phyloP scores from a whole-genome alignment of 2,329 filamentous ascomycete genomes.

The Tricladium varicosporioides region DNA sequence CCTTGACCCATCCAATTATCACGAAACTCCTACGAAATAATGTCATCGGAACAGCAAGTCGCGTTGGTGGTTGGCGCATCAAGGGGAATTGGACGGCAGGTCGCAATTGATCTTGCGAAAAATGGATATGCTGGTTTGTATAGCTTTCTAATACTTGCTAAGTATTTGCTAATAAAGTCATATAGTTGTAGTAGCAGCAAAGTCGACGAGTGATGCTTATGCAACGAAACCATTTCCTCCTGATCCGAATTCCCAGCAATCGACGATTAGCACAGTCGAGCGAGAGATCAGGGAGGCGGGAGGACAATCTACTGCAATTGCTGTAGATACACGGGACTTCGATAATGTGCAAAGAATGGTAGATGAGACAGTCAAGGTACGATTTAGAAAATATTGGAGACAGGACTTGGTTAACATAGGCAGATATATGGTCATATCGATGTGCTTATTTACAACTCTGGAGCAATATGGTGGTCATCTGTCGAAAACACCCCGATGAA shows the following conservation, averaged over 20 bases:
- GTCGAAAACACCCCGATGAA: slow-evolving; percentile 71
- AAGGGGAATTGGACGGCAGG: slow-evolving; percentile 72
- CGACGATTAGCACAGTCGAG: slow-evolving; percentile 77
- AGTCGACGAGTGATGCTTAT: slow-evolving; percentile 65
- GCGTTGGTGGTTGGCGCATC: slow-evolving; percentile 75
- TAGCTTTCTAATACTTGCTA: not conserved
- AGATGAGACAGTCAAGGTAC: slow-evolving; percentile 49
- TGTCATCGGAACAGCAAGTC: slow-evolving; percentile 43
- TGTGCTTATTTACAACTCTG: slow-evolving; percentile 77
- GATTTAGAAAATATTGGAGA: slow-evolving; percentile 15
- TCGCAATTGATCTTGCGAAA: slow-evolving; percentile 73
- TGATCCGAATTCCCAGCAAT: slow-evolving; percentile 70
- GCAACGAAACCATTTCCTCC: slow-evolving; percentile 63
- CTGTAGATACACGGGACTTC: slow-evolving; percentile 68
- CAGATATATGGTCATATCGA: slow-evolving; percentile 52
- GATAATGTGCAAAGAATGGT: slow-evolving; percentile 61
- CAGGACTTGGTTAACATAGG: slow-evolving; percentile 12
- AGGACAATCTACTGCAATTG: slow-evolving; percentile 61
- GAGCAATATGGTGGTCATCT: slow-evolving; percentile 81
- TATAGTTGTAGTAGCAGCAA: slow-evolving; percentile 65
- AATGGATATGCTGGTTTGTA: slow-evolving; percentile 65
- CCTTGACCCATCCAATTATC: not conserved
- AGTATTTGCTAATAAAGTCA: not conserved
- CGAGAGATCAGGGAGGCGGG: slow-evolving; percentile 68
- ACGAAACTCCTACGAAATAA: slow-evolving; percentile 1